phyloP scores from a whole-genome alignment of 352 stramenopile species.

The Phytophthora podocarpi region DNA sequence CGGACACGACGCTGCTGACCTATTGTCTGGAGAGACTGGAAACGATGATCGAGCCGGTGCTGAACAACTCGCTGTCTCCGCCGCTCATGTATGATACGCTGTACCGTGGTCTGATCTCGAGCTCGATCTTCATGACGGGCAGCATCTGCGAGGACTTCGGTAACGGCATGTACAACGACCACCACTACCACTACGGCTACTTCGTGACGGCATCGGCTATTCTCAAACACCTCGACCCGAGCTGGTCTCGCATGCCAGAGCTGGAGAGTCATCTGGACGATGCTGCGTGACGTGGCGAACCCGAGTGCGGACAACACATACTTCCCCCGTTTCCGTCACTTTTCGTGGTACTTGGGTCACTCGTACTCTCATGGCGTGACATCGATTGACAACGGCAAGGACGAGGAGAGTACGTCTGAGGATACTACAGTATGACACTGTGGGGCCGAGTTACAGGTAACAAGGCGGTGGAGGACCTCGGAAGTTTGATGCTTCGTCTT shows the following conservation, averaged over 20 bases:
- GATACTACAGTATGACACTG: constrained; percentile 82
- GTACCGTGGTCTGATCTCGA: constrained; percentile 63
- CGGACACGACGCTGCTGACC: constrained; percentile 47
- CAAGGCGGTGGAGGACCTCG: constrained; percentile 64
- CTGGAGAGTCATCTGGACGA: constrained; percentile 64
- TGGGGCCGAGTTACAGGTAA: constrained; percentile 66
- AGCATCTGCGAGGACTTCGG: constrained; percentile 71
- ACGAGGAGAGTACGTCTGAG: constrained; percentile 77
- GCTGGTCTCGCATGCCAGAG: constrained; percentile 54
- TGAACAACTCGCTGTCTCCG: constrained; percentile 55
- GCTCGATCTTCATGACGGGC: constrained; percentile 49
- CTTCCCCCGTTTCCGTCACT: constrained; percentile 76
- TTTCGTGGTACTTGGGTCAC: constrained; percentile 80
- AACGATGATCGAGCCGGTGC: constrained; percentile 55
- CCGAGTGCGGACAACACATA: constrained; percentile 51
- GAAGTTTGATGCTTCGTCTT: constrained; percentile 77
- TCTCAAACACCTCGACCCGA: constrained; percentile 63
- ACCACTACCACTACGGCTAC: constrained; percentile 87
- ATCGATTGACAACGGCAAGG: constrained; percentile 65
- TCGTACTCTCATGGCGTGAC: constrained; percentile 77
- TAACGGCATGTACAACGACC: constrained; percentile 83
- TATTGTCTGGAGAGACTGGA: constrained; percentile 69
- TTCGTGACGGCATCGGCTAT: constrained; percentile 72
- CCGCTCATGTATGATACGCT: constrained; percentile 71
- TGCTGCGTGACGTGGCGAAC: constrained; percentile 79